Evolutionary conservation across 352 stramenopile genomes (phyloP).

Genomic region (Phytophthora aleatoria): DNA sequence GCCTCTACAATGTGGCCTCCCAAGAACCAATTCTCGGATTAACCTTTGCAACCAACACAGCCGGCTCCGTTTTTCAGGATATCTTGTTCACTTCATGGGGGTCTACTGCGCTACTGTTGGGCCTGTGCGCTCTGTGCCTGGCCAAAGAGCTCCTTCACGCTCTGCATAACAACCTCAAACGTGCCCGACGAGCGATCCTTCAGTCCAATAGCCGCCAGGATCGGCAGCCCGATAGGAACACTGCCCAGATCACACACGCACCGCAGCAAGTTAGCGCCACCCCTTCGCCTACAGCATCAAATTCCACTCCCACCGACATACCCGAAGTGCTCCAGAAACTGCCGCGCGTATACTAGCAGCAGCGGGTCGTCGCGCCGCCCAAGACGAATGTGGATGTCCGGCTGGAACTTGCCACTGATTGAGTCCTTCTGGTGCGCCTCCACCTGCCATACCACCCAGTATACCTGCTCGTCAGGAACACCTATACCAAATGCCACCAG

Average conservation of each 20-base stretch:
- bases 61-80: neutral
- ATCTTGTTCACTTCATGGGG: conserved; percentile 1
- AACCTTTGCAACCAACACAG: no score
- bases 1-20: no score
- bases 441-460: conserved; percentile 39
- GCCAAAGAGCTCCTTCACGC: conserved; percentile 50
- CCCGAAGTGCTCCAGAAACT: conserved; percentile 88
- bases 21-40: no score
- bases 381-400: conserved; percentile 78
- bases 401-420: conserved; percentile 79
- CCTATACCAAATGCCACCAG: neutral
- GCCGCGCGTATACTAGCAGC: conserved; percentile 80
- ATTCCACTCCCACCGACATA: conserved; percentile 29
- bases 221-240: conserved; percentile 60
- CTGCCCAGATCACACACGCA: conserved; percentile 26
- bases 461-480: conserved; percentile 1
- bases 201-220: conserved; percentile 76
- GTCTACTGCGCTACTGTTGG: conserved; percentile 9
- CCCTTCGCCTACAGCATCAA: neutral
- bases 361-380: conserved; percentile 81
- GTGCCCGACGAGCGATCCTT: conserved; percentile 77
- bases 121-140: conserved; percentile 28
- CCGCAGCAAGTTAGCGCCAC: neutral
- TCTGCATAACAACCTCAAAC: conserved; percentile 81
- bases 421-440: conserved; percentile 78